phyloP scores from a whole-genome alignment of 139 green algal species.

The Coelastrella sp. region DNA sequence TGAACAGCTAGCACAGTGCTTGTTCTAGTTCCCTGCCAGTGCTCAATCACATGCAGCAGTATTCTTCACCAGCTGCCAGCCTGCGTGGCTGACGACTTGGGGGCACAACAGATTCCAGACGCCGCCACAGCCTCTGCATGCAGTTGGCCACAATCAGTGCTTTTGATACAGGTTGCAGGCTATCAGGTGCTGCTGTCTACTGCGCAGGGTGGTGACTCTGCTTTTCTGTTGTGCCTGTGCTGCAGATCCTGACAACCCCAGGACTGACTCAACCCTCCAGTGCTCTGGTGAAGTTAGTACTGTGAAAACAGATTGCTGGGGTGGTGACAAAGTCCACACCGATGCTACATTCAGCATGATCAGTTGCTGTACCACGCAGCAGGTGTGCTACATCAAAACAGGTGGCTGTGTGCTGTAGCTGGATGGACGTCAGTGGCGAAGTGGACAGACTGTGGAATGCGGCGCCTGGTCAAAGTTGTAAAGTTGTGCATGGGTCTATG shows the following conservation, averaged over 20 bases:
- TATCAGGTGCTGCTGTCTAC: neutral
- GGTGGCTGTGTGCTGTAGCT: neutral
- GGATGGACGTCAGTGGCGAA: too few species aligned
- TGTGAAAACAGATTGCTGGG: neutral
- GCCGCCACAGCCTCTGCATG: too few species aligned
- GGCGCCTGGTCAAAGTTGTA: too few species aligned
- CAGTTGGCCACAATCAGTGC: too few species aligned
- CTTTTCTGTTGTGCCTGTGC: neutral
- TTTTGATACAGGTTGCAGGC: neutral
- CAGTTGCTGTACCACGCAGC: neutral
- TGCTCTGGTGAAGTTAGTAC: neutral
- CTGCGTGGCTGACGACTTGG: too few species aligned
- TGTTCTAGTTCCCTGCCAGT: too few species aligned
- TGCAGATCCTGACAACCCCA: slow-evolving; percentile 21
- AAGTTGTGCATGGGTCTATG: too few species aligned
- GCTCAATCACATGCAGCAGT: too few species aligned
- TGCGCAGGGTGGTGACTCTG: neutral
- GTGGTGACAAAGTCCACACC: neutral
- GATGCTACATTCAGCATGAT: neutral
- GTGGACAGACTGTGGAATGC: too few species aligned
- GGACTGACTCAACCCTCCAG: neutral
- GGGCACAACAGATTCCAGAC: too few species aligned
- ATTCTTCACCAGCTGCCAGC: too few species aligned
- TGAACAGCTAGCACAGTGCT: too few species aligned
- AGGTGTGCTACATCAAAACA: neutral